phyloP scores from a whole-genome alignment of 768 basidiomycete species.

The Lentinula edodes region DNA sequence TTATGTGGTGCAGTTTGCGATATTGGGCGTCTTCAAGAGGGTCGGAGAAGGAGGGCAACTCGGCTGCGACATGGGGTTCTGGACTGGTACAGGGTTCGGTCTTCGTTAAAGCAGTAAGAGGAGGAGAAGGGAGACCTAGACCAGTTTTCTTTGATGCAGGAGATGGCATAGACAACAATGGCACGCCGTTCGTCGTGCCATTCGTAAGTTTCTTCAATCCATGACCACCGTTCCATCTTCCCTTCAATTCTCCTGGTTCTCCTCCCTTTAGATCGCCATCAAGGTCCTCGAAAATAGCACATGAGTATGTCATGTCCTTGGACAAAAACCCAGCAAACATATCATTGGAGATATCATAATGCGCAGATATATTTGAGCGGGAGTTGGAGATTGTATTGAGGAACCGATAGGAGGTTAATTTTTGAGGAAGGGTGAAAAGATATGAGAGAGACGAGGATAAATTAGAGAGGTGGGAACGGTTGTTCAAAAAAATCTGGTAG shows the following conservation, averaged over 20 bases:
- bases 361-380: constrained; percentile 64
- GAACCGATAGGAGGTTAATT: constrained; percentile 54
- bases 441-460: constrained; percentile 46
- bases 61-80: background rate
- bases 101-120: constrained; percentile 1
- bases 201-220: constrained; percentile 19
- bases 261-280: constrained; percentile 44
- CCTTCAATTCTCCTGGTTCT: constrained; percentile 22
- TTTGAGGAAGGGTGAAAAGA: constrained; percentile 48
- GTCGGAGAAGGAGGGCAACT: constrained; percentile 8
- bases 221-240: constrained; percentile 32
- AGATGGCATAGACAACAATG: too few relatives aligned
- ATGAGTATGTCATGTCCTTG: constrained; percentile 74
- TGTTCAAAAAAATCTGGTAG: constrained; percentile 56
- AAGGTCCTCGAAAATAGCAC: constrained; percentile 61
- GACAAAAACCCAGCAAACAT: constrained; percentile 68
- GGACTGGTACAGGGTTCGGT: background rate
- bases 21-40: constrained; percentile 47
- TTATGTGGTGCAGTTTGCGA: constrained; percentile 59
- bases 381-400: constrained; percentile 62
- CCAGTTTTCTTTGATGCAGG: too few relatives aligned
- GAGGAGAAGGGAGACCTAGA: constrained; percentile 7
- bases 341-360: constrained; percentile 75
- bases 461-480: constrained; percentile 42
- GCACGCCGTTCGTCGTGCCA: too few relatives aligned